Percentiles rank a stretch among this genome's conserved stretches.
These are phyloP conservation scores for Hirschioporus abietinus DNA, from an alignment of 768 basidiomycete species.

Conservation along the genomic window DNA sequence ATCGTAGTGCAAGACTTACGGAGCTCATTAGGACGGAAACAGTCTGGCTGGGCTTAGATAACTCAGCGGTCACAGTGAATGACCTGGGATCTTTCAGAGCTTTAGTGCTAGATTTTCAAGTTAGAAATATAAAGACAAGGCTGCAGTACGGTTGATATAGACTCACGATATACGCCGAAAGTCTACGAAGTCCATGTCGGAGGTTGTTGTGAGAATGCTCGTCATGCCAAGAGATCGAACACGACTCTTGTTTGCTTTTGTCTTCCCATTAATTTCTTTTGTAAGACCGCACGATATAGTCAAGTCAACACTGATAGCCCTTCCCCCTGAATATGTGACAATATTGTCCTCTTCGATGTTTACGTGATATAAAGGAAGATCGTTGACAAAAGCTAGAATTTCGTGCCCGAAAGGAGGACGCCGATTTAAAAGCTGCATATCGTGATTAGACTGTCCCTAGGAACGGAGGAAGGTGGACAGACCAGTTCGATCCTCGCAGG, in stretches of 20 bases:
- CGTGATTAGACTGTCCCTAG: constrained; percentile 5
- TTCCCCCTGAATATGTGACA: constrained; percentile 36
- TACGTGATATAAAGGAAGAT: constrained; percentile 63
- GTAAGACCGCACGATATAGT: constrained; percentile 51
- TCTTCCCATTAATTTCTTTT: constrained; percentile 24
- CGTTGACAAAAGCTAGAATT: constrained; percentile 51
- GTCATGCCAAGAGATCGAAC: constrained; percentile 53
- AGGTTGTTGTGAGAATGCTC: constrained; percentile 66
- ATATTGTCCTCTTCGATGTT: constrained; percentile 43
- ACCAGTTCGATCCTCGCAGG: constrained; percentile 64
- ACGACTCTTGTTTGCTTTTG: constrained; percentile 41
- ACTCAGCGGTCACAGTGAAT: constrained; percentile 52
- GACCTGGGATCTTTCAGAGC: constrained; percentile 52
- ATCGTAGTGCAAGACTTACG: constrained; percentile 31
- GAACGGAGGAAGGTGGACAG: constrained; percentile 4
- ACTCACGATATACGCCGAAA: constrained; percentile 73
- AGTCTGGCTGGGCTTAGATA: constrained; percentile 74
- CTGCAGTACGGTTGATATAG: constrained; percentile 1
- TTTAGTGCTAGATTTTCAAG: constrained; percentile 49
- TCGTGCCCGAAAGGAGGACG: constrained; percentile 70
- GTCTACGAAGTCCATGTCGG: constrained; percentile 70
- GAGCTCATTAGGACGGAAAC: constrained; percentile 56
- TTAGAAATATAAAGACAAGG: neutral
- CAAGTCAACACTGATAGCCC: constrained; percentile 54
- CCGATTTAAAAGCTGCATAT: constrained; percentile 62